These are phyloP conservation scores for Myochromella boudieri DNA, from an alignment of 768 basidiomycete genomes.

Conservation along the genomic window DNA sequence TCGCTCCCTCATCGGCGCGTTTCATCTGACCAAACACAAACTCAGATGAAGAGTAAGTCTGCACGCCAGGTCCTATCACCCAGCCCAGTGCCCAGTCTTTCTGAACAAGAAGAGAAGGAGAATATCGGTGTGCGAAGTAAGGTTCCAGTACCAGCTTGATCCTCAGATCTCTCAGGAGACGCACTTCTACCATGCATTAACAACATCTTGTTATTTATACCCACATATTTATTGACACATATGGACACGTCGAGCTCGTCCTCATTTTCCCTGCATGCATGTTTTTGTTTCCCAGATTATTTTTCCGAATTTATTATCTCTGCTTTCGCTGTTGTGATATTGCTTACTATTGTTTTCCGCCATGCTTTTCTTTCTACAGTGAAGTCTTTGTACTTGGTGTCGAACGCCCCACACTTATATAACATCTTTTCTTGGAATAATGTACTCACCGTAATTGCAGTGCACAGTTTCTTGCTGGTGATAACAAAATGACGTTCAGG, in stretches of 20 bases:
- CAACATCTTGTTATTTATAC: conserved; percentile 6
- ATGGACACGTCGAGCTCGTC: neutral
- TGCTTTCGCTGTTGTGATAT: conserved; percentile 25
- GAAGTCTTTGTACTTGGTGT: neutral
- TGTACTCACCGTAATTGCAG: neutral
- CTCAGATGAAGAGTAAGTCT: conserved; percentile 31
- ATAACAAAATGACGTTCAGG: neutral
- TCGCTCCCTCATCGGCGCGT: conserved; percentile 34
- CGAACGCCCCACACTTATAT: neutral
- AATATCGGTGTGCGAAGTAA: conserved; percentile 41
- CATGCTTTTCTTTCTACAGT: conserved; percentile 17
- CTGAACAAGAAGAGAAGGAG: conserved; percentile 59
- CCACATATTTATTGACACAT: neutral
- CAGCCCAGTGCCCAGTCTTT: conserved; percentile 37
- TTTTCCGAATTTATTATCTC: conserved; percentile 21
- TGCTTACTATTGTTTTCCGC: conserved; percentile 15
- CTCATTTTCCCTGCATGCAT: conserved; percentile 1
- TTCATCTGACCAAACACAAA: conserved; percentile 32
- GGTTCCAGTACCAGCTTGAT: conserved; percentile 32
- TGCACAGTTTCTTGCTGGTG: neutral
- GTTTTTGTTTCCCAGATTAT: conserved; percentile 8
- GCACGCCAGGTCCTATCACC: conserved; percentile 30
- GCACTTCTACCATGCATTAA: neutral
- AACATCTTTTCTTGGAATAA: neutral
- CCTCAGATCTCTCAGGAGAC: neutral